Evolutionary conservation across 208 protist genomes (phyloP).

Genomic region (Crithidia fasciculata): DNA sequence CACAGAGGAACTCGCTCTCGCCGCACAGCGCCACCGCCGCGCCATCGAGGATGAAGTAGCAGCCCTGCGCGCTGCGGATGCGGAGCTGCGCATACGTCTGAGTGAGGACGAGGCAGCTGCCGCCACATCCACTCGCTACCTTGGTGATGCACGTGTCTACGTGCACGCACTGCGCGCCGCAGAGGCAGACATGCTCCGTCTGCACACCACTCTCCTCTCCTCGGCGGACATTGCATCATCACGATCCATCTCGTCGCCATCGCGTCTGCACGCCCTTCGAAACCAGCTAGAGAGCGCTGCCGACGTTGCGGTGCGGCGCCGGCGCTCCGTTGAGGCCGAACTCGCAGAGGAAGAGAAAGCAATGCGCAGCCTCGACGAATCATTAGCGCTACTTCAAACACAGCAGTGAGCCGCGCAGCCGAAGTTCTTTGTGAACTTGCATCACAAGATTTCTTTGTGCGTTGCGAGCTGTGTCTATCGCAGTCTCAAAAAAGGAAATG

Average conservation of each 20-base stretch:
- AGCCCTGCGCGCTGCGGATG: slow-evolving; percentile 18
- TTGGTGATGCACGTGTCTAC: slow-evolving; percentile 30
- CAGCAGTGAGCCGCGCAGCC: too few relatives aligned
- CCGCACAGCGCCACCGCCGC: slow-evolving; percentile 20
- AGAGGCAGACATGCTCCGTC: slow-evolving; percentile 16
- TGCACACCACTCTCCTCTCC: slow-evolving; percentile 3
- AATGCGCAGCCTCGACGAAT: slow-evolving; percentile 7
- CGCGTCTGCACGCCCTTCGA: slow-evolving; percentile 17
- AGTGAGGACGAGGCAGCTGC: slow-evolving; percentile 14
- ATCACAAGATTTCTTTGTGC: too few relatives aligned
- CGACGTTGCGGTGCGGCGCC: background rate
- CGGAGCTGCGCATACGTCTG: slow-evolving; percentile 2
- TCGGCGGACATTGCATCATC: background rate
- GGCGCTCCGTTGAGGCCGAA: slow-evolving; percentile 10
- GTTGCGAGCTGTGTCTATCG: too few relatives aligned
- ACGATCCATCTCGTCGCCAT: background rate
- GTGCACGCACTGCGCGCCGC: slow-evolving; percentile 34
- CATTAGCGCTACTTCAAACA: too few relatives aligned
- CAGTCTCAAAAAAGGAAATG: too few relatives aligned
- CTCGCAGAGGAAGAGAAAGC: slow-evolving; percentile 12
- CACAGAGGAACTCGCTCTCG: slow-evolving; percentile 24
- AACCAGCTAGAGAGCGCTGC: slow-evolving; percentile 9
- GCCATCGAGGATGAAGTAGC: slow-evolving; percentile 16
- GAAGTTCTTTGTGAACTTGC: too few relatives aligned
- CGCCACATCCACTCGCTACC: slow-evolving; percentile 10